Percentiles rank a stretch among this genome's conserved stretches.
Evolutionary conservation across 139 green algal species (phyloP).

Genomic region (Penium margaritaceum): DNA sequence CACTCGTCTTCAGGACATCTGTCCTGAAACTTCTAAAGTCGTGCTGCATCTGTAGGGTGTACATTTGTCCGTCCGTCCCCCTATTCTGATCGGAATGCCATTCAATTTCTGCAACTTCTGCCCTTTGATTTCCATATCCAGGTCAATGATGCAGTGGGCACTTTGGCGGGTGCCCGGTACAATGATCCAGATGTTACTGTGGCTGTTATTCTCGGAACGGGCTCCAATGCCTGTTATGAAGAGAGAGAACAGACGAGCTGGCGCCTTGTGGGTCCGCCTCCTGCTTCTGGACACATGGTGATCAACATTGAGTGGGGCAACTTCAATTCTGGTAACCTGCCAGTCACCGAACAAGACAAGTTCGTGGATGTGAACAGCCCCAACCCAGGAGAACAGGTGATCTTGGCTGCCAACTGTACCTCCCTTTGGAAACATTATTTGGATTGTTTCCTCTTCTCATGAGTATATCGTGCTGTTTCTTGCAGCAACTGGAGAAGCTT

Average conservation of each 20-base stretch:
- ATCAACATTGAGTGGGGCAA: conserved; percentile 79
- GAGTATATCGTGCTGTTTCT: no score
- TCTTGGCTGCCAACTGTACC: background rate
- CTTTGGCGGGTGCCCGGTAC: conserved; percentile 29
- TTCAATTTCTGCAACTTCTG: no score
- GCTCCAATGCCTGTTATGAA: conserved; percentile 42
- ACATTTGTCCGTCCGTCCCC: no score
- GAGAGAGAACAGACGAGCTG: conserved; percentile 12
- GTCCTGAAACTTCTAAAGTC: no score
- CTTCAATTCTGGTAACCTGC: conserved; percentile 48
- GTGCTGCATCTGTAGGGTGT: no score
- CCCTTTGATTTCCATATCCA: no score
- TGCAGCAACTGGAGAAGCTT: no score
- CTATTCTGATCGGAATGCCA: no score
- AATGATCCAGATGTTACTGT: conserved; percentile 21
- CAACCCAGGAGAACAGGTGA: conserved; percentile 38
- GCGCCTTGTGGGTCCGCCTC: background rate
- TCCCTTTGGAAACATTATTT: background rate
- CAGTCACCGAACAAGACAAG: conserved; percentile 24
- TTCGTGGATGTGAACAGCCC: conserved; percentile 23
- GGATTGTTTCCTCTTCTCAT: background rate
- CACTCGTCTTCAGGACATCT: no score
- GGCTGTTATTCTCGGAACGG: conserved; percentile 36
- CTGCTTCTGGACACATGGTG: conserved; percentile 29
- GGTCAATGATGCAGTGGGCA: conserved; percentile 45